Conservation (phyloP, 2,329 filamentous ascomycete species). For the Elsinoe batatas region DNA sequence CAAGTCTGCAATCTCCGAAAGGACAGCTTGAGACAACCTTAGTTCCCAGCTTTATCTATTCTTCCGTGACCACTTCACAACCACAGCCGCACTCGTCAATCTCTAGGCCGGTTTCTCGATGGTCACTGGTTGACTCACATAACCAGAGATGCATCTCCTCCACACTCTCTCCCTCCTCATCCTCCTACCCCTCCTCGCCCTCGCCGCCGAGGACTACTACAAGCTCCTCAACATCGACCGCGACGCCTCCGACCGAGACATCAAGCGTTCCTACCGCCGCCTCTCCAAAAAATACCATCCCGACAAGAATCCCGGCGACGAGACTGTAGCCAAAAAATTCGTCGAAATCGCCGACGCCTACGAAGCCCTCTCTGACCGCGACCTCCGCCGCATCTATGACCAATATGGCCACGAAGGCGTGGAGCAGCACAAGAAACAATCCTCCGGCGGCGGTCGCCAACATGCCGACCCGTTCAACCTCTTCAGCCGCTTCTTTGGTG, state of each 20-base stretch:
- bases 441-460: slow-evolving; percentile 39
- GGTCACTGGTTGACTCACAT: no score
- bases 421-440: slow-evolving; percentile 60
- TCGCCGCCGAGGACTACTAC: slow-evolving; percentile 62
- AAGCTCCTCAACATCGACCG: slow-evolving; percentile 75
- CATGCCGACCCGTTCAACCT: slow-evolving; percentile 88
- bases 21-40: background rate
- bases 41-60: background rate
- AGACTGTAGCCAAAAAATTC: slow-evolving; percentile 78
- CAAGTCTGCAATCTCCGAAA: slow-evolving; percentile 2
- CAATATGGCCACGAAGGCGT: slow-evolving; percentile 87
- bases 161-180: slow-evolving; percentile 34
- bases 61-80: no score
- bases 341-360: slow-evolving; percentile 92
- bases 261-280: slow-evolving; percentile 86
- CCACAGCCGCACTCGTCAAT: no score
- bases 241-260: slow-evolving; percentile 70
- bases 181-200: slow-evolving; percentile 33
- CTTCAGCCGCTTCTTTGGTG: slow-evolving; percentile 94
- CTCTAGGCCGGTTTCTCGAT: no score
- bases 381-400: slow-evolving; percentile 84
- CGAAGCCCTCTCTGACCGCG: slow-evolving; percentile 72
- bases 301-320: slow-evolving; percentile 91
- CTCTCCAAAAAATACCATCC: slow-evolving; percentile 95
- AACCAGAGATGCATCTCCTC: slow-evolving; percentile 35